Conservation (phyloP, 2,329 filamentous ascomycete species). For the Didymella pomorum region DNA sequence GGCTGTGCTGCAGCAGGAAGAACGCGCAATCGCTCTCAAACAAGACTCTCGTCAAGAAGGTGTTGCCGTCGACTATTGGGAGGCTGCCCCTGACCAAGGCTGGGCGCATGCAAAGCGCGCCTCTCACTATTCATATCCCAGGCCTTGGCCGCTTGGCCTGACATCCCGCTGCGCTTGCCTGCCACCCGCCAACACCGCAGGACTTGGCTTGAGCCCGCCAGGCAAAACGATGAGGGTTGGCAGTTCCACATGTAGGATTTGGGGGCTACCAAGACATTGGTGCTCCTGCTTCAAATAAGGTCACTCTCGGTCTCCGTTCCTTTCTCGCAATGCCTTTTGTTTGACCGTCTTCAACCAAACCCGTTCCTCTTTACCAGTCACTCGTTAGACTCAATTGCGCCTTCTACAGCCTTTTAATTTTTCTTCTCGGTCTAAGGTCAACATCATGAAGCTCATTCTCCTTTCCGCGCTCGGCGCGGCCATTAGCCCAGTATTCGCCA, state of each 20-base stretch:
- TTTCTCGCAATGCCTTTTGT: slow-evolving; percentile 36
- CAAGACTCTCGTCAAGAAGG: slow-evolving; percentile 25
- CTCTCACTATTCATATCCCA: slow-evolving; percentile 36
- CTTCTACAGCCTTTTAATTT: slow-evolving; percentile 42
- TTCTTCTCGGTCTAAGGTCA: slow-evolving; percentile 22
- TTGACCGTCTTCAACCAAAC: slow-evolving; percentile 33
- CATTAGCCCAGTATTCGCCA: slow-evolving; percentile 38
- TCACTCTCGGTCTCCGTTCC: slow-evolving; percentile 29
- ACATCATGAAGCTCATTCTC: slow-evolving; percentile 43
- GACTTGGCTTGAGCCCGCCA: slow-evolving; percentile 44
- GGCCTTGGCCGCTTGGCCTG: slow-evolving; percentile 42
- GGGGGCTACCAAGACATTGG: slow-evolving; percentile 39
- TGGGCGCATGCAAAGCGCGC: slow-evolving; percentile 36
- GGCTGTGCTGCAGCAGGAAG: slow-evolving; percentile 37
- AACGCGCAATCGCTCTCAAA: slow-evolving; percentile 35
- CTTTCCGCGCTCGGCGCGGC: slow-evolving; percentile 39
- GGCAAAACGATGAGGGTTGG: slow-evolving; percentile 46
- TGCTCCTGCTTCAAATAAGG: slow-evolving; percentile 45
- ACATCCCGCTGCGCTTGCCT: slow-evolving; percentile 37
- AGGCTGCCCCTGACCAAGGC: slow-evolving; percentile 46
- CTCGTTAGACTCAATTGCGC: slow-evolving; percentile 45
- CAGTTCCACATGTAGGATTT: slow-evolving; percentile 47
- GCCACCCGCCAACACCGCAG: slow-evolving; percentile 39
- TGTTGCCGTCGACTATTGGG: slow-evolving; percentile 28
- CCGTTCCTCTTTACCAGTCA: slow-evolving; percentile 45